Base-by-base conservation (phyloP, 2,329 filamentous ascomycete genomes). In the Aspergillus pseudoterreus region DNA sequence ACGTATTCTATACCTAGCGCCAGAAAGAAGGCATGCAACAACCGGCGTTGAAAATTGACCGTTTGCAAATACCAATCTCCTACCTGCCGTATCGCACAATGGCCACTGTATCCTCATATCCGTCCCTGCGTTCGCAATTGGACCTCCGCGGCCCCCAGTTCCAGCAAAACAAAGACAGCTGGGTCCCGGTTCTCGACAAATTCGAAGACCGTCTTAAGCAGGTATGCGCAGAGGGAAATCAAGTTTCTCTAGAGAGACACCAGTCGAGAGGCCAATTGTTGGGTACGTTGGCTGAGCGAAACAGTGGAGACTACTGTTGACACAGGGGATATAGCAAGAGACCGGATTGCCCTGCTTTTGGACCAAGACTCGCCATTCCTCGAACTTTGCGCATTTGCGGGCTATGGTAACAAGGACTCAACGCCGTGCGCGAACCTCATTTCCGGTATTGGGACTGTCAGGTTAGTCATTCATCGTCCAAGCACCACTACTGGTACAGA, bases 321-420 rank as follows among this genome's bases (percentile, higher is more conserved):
- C 35, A n/a, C 15, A 6, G 14, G 4, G 35, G n/a, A 4, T 8
- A 43, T 33, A 73, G 72, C 71, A 6, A 57, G 72, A 46, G 72
- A 75, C 49, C 60, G 72, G 30, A 61, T 75, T 21, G 59, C 68
- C 0, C 57, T 75, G 10, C 47, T 73, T 0, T 52, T 73, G 11
- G 72, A 75, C 47, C 57, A 64, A 15, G 70, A 68, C 30, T 72
- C 71, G 2, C 69, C 72, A 2, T 74, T 75, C 50, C 58, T 74
- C 1, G 72, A 75, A 35, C 58, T 75, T 4, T 61, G 69, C 5
- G 45, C 64, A 0, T 74, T 74, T 54, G 68, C 71, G 1, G 72
- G 72, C 0, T 71, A 64, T 50, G 51, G 52, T 0, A 61, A 71
- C 17, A 38, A 57, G 4, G 64, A 71, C 19, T 75, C 72, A 1